Evolutionary conservation across 352 stramenopile species (phyloP), one percentile per base, ranked within the genome.

Genomic region (Peronospora tabacina): DNA sequence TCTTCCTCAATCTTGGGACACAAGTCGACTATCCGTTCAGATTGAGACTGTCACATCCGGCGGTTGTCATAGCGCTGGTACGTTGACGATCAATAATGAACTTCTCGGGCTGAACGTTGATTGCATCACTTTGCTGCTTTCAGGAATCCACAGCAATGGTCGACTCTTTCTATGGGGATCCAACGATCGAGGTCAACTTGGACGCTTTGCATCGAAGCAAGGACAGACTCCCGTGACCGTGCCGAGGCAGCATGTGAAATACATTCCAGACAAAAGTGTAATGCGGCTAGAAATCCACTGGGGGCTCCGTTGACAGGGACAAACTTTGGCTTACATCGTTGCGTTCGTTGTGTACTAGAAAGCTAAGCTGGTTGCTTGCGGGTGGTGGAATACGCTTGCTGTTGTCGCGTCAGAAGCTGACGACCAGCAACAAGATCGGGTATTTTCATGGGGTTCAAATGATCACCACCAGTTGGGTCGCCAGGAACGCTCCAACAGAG

Each of bases 11-110:
- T 55, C 12, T n/a, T 72, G 76, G 45, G 12, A 29, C 0, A 51
- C 44, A 32, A 17, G 36, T 8, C 17, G 57, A 52, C 60, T 71
- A 30, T 9, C 22, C 2, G 22, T 75, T 6, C 26, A 63, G 20
- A 22, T 61, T 7, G 57, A 65, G 11, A 73, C 65, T 1, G 49
- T 89, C 36, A 59, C 35, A 5, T 82, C 74, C 7, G 77, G 81
- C 22, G 81, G 81, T 29, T 86, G 81, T 33, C 81, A 92, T 43
- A 87, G 60, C 40, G 70, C 73, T 66, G 81, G 81, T 91, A 40
- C 24, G 30, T 45, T 17, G 3, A 13, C 20, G 15, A 12, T 15
- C 11, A 35, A 17, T 38, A 6, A 16, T 36, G 2, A 7, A 38
- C 11, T 19, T 49, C 38, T 26, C 13, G 5, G 26, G 48, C 28